Evolutionary conservation across 371 early-diverging fungal species (phyloP).

Genomic region (Polyrhizophydium stewartii): DNA sequence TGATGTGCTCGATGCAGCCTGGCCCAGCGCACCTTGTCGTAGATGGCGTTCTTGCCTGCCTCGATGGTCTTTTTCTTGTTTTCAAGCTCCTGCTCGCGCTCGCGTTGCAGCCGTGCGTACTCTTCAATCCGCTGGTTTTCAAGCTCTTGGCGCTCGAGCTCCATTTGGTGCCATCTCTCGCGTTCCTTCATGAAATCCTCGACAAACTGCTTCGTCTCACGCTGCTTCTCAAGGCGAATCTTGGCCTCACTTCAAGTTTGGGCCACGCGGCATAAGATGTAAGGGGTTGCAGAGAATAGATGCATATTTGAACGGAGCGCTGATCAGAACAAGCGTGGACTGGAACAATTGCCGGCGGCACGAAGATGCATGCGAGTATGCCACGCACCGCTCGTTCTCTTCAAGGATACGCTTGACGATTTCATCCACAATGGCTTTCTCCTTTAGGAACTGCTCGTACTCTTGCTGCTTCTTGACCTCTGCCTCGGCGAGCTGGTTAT

Average conservation of each 20-base stretch:
- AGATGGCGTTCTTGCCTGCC: constrained; percentile 38
- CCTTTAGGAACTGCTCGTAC: constrained; percentile 42
- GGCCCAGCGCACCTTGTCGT: constrained; percentile 32
- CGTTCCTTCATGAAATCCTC: constrained; percentile 41
- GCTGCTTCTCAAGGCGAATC: constrained; percentile 36
- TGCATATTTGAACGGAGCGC: no score
- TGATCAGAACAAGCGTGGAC: no score
- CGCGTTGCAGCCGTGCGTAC: constrained; percentile 34
- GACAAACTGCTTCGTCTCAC: constrained; percentile 44
- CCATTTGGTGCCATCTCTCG: constrained; percentile 34
- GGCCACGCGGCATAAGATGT: not conserved
- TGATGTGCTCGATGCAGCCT: no score
- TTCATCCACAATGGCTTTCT: constrained; percentile 48
- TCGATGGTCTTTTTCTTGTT: constrained; percentile 27
- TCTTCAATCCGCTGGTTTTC: constrained; percentile 45
- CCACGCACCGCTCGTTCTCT: constrained; percentile 37
- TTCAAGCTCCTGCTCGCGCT: constrained; percentile 29
- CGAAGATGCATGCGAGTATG: no score
- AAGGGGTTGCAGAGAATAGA: not conserved
- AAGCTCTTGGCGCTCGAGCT: constrained; percentile 24
- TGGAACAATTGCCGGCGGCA: no score
- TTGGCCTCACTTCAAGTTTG: constrained; percentile 25
- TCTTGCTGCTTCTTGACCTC: constrained; percentile 35
- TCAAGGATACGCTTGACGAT: constrained; percentile 37
- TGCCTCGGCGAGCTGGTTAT: constrained; percentile 37